These are phyloP conservation scores for Boletus bicolor DNA, from an alignment of 768 basidiomycete genomes.

Conservation along the genomic window DNA sequence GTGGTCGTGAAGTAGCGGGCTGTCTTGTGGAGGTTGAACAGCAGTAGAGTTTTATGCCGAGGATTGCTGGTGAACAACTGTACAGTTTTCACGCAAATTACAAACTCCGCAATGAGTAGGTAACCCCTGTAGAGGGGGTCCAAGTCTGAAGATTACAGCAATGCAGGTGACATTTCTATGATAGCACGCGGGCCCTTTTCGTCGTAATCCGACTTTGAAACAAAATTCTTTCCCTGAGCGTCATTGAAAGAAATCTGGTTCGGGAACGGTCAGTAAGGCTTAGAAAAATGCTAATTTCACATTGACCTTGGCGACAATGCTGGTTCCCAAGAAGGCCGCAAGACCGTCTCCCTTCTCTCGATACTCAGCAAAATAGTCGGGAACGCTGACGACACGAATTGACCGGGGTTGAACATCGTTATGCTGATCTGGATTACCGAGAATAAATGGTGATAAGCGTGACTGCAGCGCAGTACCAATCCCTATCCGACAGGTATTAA, in stretches of 20 bases:
- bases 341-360: slow-evolving; percentile 79
- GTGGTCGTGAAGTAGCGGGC: slow-evolving; percentile 11
- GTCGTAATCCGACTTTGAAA: slow-evolving; percentile 77
- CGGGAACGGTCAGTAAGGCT: neutral
- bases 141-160: slow-evolving; percentile 43
- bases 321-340: slow-evolving; percentile 77
- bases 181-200: slow-evolving; percentile 69
- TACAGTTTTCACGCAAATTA: slow-evolving; percentile 29
- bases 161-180: slow-evolving; percentile 72
- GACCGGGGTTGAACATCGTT: slow-evolving; percentile 71
- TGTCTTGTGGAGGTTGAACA: slow-evolving; percentile 10
- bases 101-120: slow-evolving; percentile 21
- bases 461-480: slow-evolving; percentile 69
- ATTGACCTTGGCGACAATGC: slow-evolving; percentile 79
- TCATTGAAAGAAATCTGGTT: slow-evolving; percentile 74
- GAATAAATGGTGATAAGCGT: slow-evolving; percentile 59
- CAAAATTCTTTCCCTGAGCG: slow-evolving; percentile 59
- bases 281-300: slow-evolving; percentile 3
- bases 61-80: slow-evolving; percentile 19
- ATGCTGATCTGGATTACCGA: slow-evolving; percentile 57
- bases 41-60: slow-evolving; percentile 18
- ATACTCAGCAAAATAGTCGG: slow-evolving; percentile 91
- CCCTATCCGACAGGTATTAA: slow-evolving; percentile 37
- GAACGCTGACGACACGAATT: slow-evolving; percentile 62
- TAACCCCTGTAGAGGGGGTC: slow-evolving; percentile 1